Conservation (phyloP, 768 basidiomycete species). For the Psilocybe cubensis region DNA sequence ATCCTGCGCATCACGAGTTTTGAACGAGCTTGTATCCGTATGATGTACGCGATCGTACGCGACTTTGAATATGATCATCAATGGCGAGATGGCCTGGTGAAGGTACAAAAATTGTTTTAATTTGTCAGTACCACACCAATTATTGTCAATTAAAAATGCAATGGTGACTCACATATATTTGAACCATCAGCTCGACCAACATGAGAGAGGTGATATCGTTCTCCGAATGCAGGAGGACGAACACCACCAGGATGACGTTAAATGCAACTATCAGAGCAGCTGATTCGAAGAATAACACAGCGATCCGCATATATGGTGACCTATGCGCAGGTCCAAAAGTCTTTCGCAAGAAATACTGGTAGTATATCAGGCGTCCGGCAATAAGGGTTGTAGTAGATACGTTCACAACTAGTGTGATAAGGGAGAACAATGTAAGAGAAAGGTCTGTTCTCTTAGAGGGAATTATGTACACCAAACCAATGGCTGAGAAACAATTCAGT, state of each 20-base stretch:
- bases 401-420: neutral
- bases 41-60: slow-evolving; percentile 1
- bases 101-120: neutral
- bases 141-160: neutral
- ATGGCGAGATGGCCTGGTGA: neutral
- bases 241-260: neutral
- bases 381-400: neutral
- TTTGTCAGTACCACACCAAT: neutral
- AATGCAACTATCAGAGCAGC: neutral
- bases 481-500: neutral
- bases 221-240: neutral
- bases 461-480: neutral
- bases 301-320: slow-evolving; percentile 4
- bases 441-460: neutral
- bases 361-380: neutral
- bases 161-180: neutral
- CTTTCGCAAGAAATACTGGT: neutral
- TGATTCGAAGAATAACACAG: slow-evolving; percentile 3
- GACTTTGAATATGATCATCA: slow-evolving; percentile 4
- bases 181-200: neutral
- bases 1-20: neutral
- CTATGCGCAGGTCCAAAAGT: neutral
- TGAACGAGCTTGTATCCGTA: neutral
- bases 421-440: neutral
- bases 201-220: neutral